These are phyloP conservation scores for Arthroderma sp. DNA, from an alignment of 2,329 filamentous ascomycete genomes.

Conservation along the genomic window DNA sequence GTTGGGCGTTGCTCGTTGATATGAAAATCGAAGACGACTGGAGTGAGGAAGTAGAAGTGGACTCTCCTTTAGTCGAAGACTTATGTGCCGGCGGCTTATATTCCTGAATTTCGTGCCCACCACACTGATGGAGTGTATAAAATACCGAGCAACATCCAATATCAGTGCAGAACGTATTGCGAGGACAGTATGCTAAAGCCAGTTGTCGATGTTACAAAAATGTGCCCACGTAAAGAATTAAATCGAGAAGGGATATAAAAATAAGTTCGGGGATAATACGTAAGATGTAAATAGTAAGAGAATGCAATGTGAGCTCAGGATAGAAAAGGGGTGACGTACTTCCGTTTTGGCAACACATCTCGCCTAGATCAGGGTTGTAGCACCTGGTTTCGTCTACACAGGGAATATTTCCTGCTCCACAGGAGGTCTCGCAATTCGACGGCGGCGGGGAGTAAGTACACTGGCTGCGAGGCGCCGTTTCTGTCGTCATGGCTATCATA, in stretches of 20 bases:
- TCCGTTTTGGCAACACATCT: conserved; percentile 3
- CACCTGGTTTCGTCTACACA: not conserved
- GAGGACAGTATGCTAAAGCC: not conserved
- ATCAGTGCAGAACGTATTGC: not conserved
- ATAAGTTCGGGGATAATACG: not conserved
- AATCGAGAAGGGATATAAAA: not conserved
- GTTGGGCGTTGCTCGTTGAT: not conserved
- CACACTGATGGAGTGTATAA: not conserved
- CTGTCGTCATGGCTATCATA: not conserved
- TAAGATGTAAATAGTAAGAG: not conserved
- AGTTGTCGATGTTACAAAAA: not conserved
- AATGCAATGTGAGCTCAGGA: not conserved
- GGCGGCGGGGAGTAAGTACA: not conserved
- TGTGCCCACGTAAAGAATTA: not conserved
- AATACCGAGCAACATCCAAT: conserved; percentile 1
- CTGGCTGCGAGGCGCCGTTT: not conserved
- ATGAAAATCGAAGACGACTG: not conserved
- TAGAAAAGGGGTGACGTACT: not conserved
- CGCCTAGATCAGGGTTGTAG: conserved; percentile 4
- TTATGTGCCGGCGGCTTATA: not conserved
- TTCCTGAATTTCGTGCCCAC: not conserved
- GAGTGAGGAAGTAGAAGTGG: not conserved
- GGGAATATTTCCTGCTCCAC: conserved; percentile 3
- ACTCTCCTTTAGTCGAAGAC: not conserved
- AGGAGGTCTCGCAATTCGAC: not conserved